These are phyloP conservation scores for Gamarada debralockiae DNA, from an alignment of 495 filamentous ascomycete species.

Conservation along the genomic window DNA sequence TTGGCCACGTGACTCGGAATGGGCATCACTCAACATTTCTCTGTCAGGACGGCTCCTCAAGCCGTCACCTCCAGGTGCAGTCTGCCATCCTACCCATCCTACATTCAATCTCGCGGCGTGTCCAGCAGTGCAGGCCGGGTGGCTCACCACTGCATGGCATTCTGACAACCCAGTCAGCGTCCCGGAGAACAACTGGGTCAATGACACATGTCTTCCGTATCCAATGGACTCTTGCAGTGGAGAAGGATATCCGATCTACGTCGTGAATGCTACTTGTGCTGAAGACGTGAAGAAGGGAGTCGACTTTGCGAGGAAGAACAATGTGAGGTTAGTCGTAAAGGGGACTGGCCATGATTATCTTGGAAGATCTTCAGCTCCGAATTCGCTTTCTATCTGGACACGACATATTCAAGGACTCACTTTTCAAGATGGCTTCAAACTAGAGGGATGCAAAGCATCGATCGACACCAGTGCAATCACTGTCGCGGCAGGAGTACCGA, in stretches of 20 bases:
- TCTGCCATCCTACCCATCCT: conserved; percentile 45
- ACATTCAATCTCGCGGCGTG: conserved; percentile 39
- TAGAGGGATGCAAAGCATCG: conserved; percentile 24
- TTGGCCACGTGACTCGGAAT: conserved; percentile 43
- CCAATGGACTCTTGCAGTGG: conserved; percentile 27
- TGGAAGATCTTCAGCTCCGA: conserved; percentile 38
- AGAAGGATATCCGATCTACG: conserved; percentile 44
- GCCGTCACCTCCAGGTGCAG: conserved; percentile 45
- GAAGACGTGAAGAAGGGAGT: conserved; percentile 38
- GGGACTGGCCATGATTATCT: conserved; percentile 60
- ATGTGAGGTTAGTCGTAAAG: conserved; percentile 59
- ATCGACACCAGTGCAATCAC: conserved; percentile 35
- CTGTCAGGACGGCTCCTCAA: conserved; percentile 44
- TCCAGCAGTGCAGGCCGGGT: conserved; percentile 26
- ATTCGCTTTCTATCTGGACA: conserved; percentile 50
- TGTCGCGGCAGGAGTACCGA: conserved; percentile 33
- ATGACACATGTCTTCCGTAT: conserved; percentile 42
- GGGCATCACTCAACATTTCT: conserved; percentile 40
- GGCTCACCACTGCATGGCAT: conserved; percentile 23
- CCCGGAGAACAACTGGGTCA: conserved; percentile 31
- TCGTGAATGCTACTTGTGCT: conserved; percentile 40
- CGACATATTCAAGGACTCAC: conserved; percentile 37
- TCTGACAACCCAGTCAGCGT: conserved; percentile 4
- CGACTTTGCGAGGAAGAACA: conserved; percentile 43
- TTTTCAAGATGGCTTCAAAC: conserved; percentile 36